Conservation (phyloP, 2,329 filamentous ascomycete species). For the Sporothrix globosa region DNA sequence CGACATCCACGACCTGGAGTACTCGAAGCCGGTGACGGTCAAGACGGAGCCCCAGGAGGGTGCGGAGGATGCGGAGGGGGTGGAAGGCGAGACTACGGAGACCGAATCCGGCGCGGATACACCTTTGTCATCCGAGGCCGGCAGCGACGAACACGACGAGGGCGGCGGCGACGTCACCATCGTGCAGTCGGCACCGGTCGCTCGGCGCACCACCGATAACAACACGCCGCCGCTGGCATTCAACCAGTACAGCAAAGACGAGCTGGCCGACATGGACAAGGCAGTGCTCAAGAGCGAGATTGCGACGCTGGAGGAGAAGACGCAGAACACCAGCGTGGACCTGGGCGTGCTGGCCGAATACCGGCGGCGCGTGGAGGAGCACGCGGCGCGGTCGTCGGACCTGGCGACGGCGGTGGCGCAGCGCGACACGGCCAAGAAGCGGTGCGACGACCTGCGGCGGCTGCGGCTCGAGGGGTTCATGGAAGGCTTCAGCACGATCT, state of each 20-base stretch:
- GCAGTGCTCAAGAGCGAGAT: slow-evolving; percentile 64
- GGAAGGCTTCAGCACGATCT: slow-evolving; percentile 95
- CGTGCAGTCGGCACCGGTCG: slow-evolving; percentile 38
- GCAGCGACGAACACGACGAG: slow-evolving; percentile 33
- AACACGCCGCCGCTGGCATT: slow-evolving; percentile 56
- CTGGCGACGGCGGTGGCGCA: slow-evolving; percentile 74
- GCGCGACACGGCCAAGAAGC: slow-evolving; percentile 86
- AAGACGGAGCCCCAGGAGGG: slow-evolving; percentile 38
- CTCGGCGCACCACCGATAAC: slow-evolving; percentile 34
- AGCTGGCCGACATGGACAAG: slow-evolving; percentile 68
- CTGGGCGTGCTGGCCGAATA: slow-evolving; percentile 68
- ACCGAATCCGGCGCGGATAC: not conserved
- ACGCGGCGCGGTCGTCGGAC: slow-evolving; percentile 66
- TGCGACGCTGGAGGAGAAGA: slow-evolving; percentile 66
- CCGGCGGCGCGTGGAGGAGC: slow-evolving; percentile 47
- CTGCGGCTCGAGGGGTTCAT: slow-evolving; percentile 95
- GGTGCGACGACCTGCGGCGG: slow-evolving; percentile 87
- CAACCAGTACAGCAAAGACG: slow-evolving; percentile 75
- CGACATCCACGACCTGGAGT: slow-evolving; percentile 71
- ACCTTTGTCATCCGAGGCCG: not conserved
- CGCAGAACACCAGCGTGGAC: slow-evolving; percentile 84
- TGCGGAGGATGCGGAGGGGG: slow-evolving; percentile 23
- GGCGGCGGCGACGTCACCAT: slow-evolving; percentile 42
- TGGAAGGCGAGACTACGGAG: slow-evolving; percentile 6
- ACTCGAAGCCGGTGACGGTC: slow-evolving; percentile 39